Evolutionary conservation across 768 basidiomycete species (phyloP).

Genomic region (Rhizopogon sp.): DNA sequence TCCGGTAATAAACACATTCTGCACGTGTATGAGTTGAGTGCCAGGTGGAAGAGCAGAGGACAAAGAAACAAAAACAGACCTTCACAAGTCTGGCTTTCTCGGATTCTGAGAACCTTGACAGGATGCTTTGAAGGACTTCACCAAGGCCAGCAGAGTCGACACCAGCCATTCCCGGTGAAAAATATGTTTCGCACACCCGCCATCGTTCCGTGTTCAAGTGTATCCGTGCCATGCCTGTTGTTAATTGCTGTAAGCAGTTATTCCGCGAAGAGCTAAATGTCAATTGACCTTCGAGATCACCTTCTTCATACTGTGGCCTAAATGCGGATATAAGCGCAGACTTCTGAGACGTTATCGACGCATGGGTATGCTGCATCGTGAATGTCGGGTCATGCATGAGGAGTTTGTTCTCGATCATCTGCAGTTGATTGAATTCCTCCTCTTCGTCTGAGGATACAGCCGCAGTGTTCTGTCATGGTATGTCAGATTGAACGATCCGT

Average conservation of each 20-base stretch:
- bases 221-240: slow-evolving; percentile 61
- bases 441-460: slow-evolving; percentile 85
- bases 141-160: slow-evolving; percentile 91
- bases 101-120: slow-evolving; percentile 61
- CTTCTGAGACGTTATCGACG: slow-evolving; percentile 66
- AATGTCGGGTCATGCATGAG: slow-evolving; percentile 84
- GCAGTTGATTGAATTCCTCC: slow-evolving; percentile 69
- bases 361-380: slow-evolving; percentile 75
- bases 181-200: slow-evolving; percentile 89
- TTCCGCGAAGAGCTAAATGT: background rate
- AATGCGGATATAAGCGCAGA: slow-evolving; percentile 88
- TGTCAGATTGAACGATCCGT: background rate
- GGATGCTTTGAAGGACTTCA: slow-evolving; percentile 85
- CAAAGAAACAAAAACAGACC: slow-evolving; percentile 35
- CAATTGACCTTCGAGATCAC: slow-evolving; percentile 54
- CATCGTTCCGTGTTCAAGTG: slow-evolving; percentile 89
- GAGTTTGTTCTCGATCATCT: slow-evolving; percentile 73
- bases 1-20: slow-evolving; percentile 93
- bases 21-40: background rate
- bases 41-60: background rate
- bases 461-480: slow-evolving; percentile 51
- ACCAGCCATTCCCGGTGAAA: slow-evolving; percentile 91
- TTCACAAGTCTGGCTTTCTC: slow-evolving; percentile 74
- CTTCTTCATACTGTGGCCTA: slow-evolving; percentile 72
- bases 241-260: background rate